Evolutionary conservation across 2,329 filamentous ascomycete genomes (phyloP).

Genomic region (Fusarium sambucinum): DNA sequence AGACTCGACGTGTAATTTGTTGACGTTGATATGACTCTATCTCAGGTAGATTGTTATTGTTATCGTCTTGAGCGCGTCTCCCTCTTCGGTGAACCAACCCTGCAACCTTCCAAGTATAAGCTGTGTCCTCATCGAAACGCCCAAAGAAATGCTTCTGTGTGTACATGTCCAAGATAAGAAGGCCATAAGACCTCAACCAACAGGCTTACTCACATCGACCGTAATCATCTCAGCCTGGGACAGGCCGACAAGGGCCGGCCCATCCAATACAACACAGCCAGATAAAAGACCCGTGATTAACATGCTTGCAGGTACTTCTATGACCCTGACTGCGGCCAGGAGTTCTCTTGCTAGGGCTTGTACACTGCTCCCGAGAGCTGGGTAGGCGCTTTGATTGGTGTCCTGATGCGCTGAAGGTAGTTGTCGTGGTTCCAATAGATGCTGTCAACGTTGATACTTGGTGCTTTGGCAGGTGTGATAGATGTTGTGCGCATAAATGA

Average conservation of each 20-base stretch:
- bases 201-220: constrained; percentile 11
- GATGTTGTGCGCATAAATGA: constrained; percentile 22
- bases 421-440: constrained; percentile 48
- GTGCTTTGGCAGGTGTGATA: constrained; percentile 35
- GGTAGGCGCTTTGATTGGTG: constrained; percentile 39
- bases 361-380: constrained; percentile 19
- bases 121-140: constrained; percentile 14
- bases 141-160: background rate
- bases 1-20: background rate
- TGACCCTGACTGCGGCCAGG: constrained; percentile 16
- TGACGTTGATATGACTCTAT: background rate
- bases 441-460: constrained; percentile 19
- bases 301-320: constrained; percentile 11
- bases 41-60: constrained; percentile 9
- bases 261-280: constrained; percentile 18
- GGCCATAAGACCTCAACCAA: constrained; percentile 28
- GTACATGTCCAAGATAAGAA: constrained; percentile 31
- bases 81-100: constrained; percentile 10
- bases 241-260: constrained; percentile 31
- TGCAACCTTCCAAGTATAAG: constrained; percentile 16
- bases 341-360: constrained; percentile 16
- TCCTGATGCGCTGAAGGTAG: constrained; percentile 34
- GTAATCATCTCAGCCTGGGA: constrained; percentile 20
- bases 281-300: constrained; percentile 3
- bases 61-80: constrained; percentile 4